Base-by-base conservation (phyloP, 2,329 filamentous ascomycete species). In the Aureobasidium leucospermi region DNA sequence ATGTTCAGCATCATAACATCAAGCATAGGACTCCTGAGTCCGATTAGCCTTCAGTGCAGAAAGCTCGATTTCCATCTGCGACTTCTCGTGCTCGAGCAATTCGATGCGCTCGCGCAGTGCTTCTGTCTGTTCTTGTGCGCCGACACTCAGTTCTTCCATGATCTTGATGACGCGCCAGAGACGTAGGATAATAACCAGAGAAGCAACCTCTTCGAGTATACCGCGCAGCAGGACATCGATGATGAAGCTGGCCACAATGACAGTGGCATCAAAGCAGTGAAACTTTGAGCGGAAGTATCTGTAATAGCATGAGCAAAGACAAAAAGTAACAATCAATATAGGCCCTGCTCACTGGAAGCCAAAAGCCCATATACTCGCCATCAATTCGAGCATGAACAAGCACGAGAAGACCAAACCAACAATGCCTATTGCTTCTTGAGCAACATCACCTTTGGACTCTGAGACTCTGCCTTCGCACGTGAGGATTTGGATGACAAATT, bases 151-250 rank as follows among this genome's bases (percentile, higher is more conserved):
- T 70, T 89, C 86, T 67, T 89, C 84, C 6, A 87, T 81, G 55
- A 88, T 86, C 74, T 88, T 87, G 68, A 87, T 82, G 46, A 89
- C 79, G 15, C 86, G 79, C 82, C 85, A 88, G 3, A 89, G 75
- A 57, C 86, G 82, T 46, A 89, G 73, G 4, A 87, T 77, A 31
- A 89, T 78, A 51, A 89, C 79, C n/a, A 89, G 74, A 0, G 83
- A 86, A 1, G 81, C 84, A 48, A 86, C 82, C 67, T 87, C 82
- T 69, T 85, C 82, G 6, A 83, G 71, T 1, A 82, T 71, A 46
- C 85, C 85, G 39, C 80, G 79, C 15, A 85, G 76, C 2, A 84
- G 69, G 23, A 88, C 72, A 65, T 88, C 85, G 58, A 88, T 75
- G 32, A 81, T 68, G 68, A 88, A 87, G 64, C 81, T 81, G 2